A percentile compares a stretch with the other conserved stretches of the same genome.
Evolutionary conservation across 2,329 filamentous ascomycete species (phyloP).

Genomic region (Xylaria arbuscula): DNA sequence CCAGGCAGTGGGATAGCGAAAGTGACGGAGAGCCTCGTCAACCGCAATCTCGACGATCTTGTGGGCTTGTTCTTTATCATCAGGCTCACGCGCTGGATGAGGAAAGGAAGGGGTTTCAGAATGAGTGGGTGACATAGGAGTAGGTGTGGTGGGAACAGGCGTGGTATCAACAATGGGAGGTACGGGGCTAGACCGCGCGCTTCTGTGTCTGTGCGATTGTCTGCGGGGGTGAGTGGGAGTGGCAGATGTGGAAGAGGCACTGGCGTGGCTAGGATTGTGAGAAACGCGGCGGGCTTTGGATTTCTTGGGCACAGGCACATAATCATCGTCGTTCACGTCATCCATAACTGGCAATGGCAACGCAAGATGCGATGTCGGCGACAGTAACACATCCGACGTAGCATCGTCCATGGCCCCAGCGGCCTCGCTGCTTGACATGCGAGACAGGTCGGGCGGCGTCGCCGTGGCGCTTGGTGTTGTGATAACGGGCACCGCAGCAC

Average conservation of each 20-base stretch:
- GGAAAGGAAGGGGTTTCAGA: slow-evolving; percentile 27
- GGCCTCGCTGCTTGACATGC: slow-evolving; percentile 35
- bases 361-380: slow-evolving; percentile 39
- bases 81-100: slow-evolving; percentile 38
- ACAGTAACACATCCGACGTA: slow-evolving; percentile 38
- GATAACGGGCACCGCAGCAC: slow-evolving; percentile 7
- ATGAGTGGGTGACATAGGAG: slow-evolving; percentile 31
- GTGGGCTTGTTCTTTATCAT: slow-evolving; percentile 60
- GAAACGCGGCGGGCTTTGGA: slow-evolving; percentile 42
- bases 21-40: slow-evolving; percentile 66
- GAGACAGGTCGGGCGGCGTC: slow-evolving; percentile 43
- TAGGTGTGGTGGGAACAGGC: slow-evolving; percentile 17
- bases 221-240: slow-evolving; percentile 40
- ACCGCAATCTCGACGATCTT: slow-evolving; percentile 68
- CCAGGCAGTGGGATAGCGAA: slow-evolving; percentile 71
- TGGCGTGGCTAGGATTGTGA: slow-evolving; percentile 31
- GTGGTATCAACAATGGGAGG: slow-evolving; percentile 23
- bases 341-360: slow-evolving; percentile 44
- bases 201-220: slow-evolving; percentile 44
- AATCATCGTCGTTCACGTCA: slow-evolving; percentile 57
- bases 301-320: slow-evolving; percentile 53
- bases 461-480: slow-evolving; percentile 48
- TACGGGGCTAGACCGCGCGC: slow-evolving; percentile 43
- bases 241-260: slow-evolving; percentile 25
- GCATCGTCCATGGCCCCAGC: slow-evolving; percentile 19